Conservation (phyloP, 495 filamentous ascomycete species). For the Penicillium egyptiacum region DNA sequence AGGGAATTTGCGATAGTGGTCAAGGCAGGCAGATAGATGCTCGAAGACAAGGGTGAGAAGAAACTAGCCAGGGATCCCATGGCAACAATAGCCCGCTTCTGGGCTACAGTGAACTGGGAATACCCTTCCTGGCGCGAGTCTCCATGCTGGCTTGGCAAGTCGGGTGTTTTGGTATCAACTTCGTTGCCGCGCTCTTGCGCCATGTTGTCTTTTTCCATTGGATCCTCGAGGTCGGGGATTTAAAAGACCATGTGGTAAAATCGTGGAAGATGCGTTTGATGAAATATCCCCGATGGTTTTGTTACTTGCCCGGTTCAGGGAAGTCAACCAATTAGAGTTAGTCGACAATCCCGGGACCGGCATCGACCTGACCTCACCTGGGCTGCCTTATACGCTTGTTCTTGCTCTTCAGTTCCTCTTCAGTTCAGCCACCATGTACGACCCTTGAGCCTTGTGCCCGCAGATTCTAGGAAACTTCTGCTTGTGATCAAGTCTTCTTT, state of each 20-base stretch:
- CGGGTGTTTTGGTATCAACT: background rate
- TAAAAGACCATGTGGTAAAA: slow-evolving; percentile 6
- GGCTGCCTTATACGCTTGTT: background rate
- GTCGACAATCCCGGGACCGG: slow-evolving; percentile 9
- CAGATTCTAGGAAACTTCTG: background rate
- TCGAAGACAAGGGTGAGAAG: slow-evolving; percentile 46
- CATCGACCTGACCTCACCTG: background rate
- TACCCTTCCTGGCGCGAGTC: background rate
- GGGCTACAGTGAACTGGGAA: slow-evolving; percentile 16
- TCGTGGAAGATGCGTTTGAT: background rate
- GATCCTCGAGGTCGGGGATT: background rate
- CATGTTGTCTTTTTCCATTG: slow-evolving; percentile 1
- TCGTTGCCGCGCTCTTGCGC: background rate
- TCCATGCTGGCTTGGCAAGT: slow-evolving; percentile 1
- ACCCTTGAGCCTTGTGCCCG: background rate
- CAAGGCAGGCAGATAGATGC: slow-evolving; percentile 48
- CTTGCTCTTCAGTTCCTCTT: background rate
- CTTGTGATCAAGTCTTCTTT: background rate
- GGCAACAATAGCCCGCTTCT: slow-evolving; percentile 17
- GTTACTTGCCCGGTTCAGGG: slow-evolving; percentile 6
- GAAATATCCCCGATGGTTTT: slow-evolving; percentile 2
- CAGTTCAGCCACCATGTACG: background rate
- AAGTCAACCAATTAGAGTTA: slow-evolving; percentile 4
- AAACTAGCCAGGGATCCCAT: slow-evolving; percentile 24
- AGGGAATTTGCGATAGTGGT: slow-evolving; percentile 35